phyloP scores from a whole-genome alignment of 225 moss, liverwort and hornwort genomes.

The Pleurozium schreberi region DNA sequence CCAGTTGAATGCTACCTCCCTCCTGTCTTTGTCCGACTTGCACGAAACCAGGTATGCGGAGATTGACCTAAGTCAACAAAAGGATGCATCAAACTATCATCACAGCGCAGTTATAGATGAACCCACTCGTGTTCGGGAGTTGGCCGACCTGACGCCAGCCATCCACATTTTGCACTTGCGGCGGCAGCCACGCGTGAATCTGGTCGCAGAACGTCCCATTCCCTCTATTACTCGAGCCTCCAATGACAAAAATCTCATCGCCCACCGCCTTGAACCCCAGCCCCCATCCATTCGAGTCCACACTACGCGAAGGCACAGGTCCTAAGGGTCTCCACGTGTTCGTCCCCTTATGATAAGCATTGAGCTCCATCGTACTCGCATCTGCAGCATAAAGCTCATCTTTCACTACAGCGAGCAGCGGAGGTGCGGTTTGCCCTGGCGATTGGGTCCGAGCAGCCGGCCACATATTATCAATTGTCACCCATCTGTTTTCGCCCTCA shows the following conservation, averaged over 20 bases:
- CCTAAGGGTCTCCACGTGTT: slow-evolving; percentile 54
- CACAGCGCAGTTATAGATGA: slow-evolving; percentile 72
- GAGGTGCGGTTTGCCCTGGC: slow-evolving; percentile 50
- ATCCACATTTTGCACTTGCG: slow-evolving; percentile 9
- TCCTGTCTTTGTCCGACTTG: slow-evolving; percentile 5
- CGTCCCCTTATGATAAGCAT: slow-evolving; percentile 47
- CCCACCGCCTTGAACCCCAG: slow-evolving; percentile 64
- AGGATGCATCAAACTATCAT: slow-evolving; percentile 49
- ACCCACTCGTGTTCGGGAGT: slow-evolving; percentile 46
- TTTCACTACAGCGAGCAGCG: slow-evolving; percentile 64
- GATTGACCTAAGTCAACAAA: slow-evolving; percentile 10
- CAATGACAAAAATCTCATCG: slow-evolving; percentile 67
- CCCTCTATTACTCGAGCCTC: slow-evolving; percentile 43
- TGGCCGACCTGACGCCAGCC: slow-evolving; percentile 63
- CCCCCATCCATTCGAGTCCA: slow-evolving; percentile 63
- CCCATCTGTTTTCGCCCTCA: slow-evolving; percentile 49
- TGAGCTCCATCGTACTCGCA: slow-evolving; percentile 58
- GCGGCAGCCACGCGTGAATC: slow-evolving; percentile 66
- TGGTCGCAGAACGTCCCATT: slow-evolving; percentile 32
- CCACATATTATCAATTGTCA: slow-evolving; percentile 72
- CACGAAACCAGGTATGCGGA: neutral
- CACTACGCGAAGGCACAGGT: slow-evolving; percentile 50
- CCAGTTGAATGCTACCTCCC: slow-evolving; percentile 22
- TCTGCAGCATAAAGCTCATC: slow-evolving; percentile 64
- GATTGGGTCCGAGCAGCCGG: slow-evolving; percentile 27